phyloP scores from a whole-genome alignment of 148 eudicot species.

The Heliamphora exappendiculata region DNA sequence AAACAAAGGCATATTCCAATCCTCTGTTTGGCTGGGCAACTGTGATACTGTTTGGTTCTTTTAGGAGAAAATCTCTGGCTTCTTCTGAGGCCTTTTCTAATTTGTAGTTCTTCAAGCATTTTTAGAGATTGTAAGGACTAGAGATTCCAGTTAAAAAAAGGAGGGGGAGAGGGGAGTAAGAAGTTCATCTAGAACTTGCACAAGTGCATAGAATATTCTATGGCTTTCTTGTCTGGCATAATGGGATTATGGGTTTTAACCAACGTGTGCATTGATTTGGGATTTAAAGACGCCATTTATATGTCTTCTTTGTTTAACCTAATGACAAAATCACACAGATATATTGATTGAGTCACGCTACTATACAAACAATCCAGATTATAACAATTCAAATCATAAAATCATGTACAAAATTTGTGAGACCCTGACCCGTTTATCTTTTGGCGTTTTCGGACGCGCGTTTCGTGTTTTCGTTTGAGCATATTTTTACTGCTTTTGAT shows the following conservation, averaged over 20 bases:
- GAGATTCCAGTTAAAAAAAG: background rate
- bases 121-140: background rate
- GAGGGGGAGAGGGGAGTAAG: background rate
- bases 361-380: too few species aligned
- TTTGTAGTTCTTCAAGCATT: background rate
- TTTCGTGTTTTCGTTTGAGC: too few species aligned
- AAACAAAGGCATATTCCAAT: too few species aligned
- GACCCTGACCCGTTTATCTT: too few species aligned
- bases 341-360: too few species aligned
- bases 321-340: too few species aligned
- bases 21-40: too few species aligned
- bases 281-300: background rate
- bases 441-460: too few species aligned
- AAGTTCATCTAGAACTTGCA: background rate
- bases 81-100: background rate
- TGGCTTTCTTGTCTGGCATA: background rate
- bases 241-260: background rate
- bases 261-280: background rate
- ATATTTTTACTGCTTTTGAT: too few species aligned
- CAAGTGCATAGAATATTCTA: background rate
- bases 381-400: too few species aligned
- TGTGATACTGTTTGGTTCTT: too few species aligned
- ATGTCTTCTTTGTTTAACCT: background rate
- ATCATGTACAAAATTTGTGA: too few species aligned
- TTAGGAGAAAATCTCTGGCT: background rate